Evolutionary conservation across 2,329 filamentous ascomycete genomes (phyloP).

Genomic region (Pestalotiopsis sp.): DNA sequence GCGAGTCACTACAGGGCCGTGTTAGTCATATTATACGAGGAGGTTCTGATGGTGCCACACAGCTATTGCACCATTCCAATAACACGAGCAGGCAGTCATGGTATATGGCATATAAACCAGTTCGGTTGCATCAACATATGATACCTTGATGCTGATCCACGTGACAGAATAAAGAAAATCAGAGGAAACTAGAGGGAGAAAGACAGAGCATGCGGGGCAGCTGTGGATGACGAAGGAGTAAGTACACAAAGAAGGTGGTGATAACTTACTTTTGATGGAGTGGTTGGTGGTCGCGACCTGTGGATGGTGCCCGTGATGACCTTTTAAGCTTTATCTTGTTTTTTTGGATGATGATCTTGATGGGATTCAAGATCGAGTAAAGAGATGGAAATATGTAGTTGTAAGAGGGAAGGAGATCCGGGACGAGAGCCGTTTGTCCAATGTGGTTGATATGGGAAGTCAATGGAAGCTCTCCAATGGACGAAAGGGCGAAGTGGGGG

Average conservation of each 20-base stretch:
- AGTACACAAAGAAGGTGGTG: neutral
- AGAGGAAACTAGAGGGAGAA: slow-evolving; percentile 7
- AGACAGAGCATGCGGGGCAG: slow-evolving; percentile 16
- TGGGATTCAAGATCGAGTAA: neutral
- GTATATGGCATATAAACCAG: neutral
- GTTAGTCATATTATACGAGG: slow-evolving; percentile 12
- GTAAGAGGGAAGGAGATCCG: slow-evolving; percentile 6
- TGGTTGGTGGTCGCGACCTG: neutral
- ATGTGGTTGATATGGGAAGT: slow-evolving; percentile 12
- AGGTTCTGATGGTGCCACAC: neutral
- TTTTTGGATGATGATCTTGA: neutral
- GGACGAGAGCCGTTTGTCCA: slow-evolving; percentile 3
- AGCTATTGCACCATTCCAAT: neutral
- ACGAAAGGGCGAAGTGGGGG: slow-evolving; percentile 12
- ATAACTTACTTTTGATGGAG: slow-evolving; percentile 8
- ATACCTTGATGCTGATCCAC: neutral
- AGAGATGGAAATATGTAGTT: slow-evolving; percentile 1
- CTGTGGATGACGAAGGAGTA: neutral
- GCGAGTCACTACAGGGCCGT: slow-evolving; percentile 75
- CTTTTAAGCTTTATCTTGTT: neutral
- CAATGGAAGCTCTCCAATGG: neutral
- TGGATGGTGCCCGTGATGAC: neutral
- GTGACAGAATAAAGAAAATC: neutral
- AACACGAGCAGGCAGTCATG: neutral
- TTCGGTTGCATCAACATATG: neutral